Conservation (phyloP, 768 basidiomycete species). For the Kwoniella dendrophila region DNA sequence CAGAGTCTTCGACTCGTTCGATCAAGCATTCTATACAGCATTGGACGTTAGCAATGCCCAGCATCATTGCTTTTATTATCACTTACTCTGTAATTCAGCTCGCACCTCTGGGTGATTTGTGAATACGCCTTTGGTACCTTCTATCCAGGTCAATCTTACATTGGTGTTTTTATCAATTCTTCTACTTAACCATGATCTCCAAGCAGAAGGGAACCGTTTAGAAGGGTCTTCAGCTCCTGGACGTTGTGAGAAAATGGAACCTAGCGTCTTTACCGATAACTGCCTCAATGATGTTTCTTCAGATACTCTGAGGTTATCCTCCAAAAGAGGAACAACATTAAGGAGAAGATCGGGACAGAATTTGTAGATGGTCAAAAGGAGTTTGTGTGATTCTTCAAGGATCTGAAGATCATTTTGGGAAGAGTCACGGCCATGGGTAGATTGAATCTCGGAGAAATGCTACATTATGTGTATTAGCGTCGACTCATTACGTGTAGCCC, state of each 20-base stretch:
- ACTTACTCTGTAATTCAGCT: slow-evolving; percentile 70
- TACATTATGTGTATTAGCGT: slow-evolving; percentile 24
- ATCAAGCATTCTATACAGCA: slow-evolving; percentile 58
- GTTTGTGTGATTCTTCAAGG: slow-evolving; percentile 70
- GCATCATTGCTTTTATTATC: background rate
- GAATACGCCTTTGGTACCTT: slow-evolving; percentile 67
- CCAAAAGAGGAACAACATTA: slow-evolving; percentile 89
- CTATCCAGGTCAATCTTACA: slow-evolving; percentile 79
- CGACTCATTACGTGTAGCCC: slow-evolving; percentile 6
- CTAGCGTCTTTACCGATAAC: slow-evolving; percentile 82
- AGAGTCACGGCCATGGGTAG: slow-evolving; percentile 56
- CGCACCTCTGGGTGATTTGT: slow-evolving; percentile 68
- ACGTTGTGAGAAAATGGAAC: slow-evolving; percentile 75
- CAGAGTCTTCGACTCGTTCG: slow-evolving; percentile 76
- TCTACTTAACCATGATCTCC: slow-evolving; percentile 79
- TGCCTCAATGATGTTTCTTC: slow-evolving; percentile 71
- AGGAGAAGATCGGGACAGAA: slow-evolving; percentile 79
- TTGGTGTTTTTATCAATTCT: slow-evolving; percentile 71
- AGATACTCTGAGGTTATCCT: slow-evolving; percentile 76
- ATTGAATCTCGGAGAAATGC: slow-evolving; percentile 85
- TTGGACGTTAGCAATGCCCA: background rate
- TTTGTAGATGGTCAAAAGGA: slow-evolving; percentile 78
- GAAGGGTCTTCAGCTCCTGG: slow-evolving; percentile 63
- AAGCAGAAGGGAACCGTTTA: slow-evolving; percentile 77
- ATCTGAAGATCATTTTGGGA: slow-evolving; percentile 39